Percentiles rank a stretch among this genome's conserved stretches.
Conservation (phyloP, 108 stramenopile genomes). For the Cyclotella choctawhatcheeana region DNA sequence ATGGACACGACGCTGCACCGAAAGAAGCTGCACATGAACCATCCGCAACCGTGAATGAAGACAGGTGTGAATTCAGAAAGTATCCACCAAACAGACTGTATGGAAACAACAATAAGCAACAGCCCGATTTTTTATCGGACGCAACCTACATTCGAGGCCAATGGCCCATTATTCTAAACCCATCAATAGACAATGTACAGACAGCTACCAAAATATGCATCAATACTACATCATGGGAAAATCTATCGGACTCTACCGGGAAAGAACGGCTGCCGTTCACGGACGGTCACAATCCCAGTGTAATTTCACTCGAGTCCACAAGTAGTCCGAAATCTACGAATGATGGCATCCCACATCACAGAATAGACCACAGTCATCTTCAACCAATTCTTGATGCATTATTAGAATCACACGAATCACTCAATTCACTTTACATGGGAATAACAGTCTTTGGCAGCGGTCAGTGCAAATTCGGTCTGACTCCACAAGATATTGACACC, state of each 20-base stretch:
- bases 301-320: constrained; percentile 59
- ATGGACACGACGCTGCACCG: not conserved
- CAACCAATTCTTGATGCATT: constrained; percentile 28
- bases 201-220: constrained; percentile 57
- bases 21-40: not conserved
- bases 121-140: constrained; percentile 62
- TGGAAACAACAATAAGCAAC: constrained; percentile 18
- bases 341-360: no score
- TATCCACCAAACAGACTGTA: constrained; percentile 80
- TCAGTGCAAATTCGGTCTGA: constrained; percentile 74
- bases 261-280: constrained; percentile 64
- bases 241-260: constrained; percentile 6
- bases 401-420: no score
- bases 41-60: not conserved
- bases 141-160: constrained; percentile 81
- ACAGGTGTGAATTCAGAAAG: constrained; percentile 62
- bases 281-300: constrained; percentile 86
- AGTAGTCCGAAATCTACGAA: no score
- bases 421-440: constrained; percentile 35
- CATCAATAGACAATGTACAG: constrained; percentile 2
- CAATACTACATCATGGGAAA: constrained; percentile 80
- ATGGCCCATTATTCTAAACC: constrained; percentile 58
- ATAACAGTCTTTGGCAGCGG: constrained; percentile 56
- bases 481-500: constrained; percentile 44
- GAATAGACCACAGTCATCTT: not conserved